phyloP scores from a whole-genome alignment of 164 flowering plant genomes.

The Magnolia sinica region DNA sequence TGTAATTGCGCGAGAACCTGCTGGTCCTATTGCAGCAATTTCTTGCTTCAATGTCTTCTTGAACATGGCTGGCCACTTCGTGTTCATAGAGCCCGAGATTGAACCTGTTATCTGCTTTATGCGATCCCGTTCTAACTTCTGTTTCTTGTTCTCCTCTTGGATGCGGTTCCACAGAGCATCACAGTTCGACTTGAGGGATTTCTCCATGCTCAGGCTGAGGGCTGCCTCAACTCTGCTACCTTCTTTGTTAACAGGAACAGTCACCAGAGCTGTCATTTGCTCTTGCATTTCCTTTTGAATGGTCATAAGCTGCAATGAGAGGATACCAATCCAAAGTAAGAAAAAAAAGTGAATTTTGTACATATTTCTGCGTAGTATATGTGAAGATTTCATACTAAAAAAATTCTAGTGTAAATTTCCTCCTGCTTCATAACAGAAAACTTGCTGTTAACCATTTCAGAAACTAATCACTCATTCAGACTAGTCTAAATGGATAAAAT shows the following conservation, averaged over 20 bases:
- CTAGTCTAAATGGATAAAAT: too few relatives aligned
- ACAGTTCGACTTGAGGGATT: slow-evolving; percentile 60
- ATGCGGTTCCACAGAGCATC: slow-evolving; percentile 92
- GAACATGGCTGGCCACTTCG: slow-evolving; percentile 61
- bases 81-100: slow-evolving; percentile 51
- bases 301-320: slow-evolving; percentile 46
- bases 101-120: slow-evolving; percentile 56
- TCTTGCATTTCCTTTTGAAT: slow-evolving; percentile 83
- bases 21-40: slow-evolving; percentile 62
- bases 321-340: not conserved
- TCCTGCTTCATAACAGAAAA: too few relatives aligned
- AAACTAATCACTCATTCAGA: too few relatives aligned
- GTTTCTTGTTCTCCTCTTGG: slow-evolving; percentile 77
- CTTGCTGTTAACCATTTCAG: too few relatives aligned
- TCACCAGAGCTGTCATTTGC: slow-evolving; percentile 48
- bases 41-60: slow-evolving; percentile 82
- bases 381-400: not conserved
- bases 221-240: slow-evolving; percentile 81
- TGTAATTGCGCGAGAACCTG: slow-evolving; percentile 52
- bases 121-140: slow-evolving; percentile 53
- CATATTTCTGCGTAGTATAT: not conserved
- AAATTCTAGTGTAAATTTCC: too few relatives aligned
- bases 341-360: not conserved
- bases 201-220: slow-evolving; percentile 68
- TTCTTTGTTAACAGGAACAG: slow-evolving; percentile 71